A percentile compares a stretch with the other conserved stretches of the same genome.
These are phyloP conservation scores for Pterulicium gracile DNA, from an alignment of 1,284 basidiomycete genomes.

Conservation along the genomic window DNA sequence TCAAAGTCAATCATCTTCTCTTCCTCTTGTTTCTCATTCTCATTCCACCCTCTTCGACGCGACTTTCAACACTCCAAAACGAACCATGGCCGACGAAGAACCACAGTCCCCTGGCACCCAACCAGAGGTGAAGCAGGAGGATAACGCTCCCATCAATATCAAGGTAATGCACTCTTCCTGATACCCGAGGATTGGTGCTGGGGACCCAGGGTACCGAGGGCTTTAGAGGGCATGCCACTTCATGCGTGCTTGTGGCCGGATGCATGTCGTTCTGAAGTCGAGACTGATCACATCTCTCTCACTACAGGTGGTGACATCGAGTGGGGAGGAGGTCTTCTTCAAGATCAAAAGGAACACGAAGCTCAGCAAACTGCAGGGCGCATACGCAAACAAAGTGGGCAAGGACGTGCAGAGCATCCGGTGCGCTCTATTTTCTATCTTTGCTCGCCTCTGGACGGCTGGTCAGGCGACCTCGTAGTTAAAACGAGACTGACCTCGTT, in stretches of 20 bases:
- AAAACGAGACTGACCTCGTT: no score
- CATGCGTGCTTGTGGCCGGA: no score
- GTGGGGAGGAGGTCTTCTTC: conserved; percentile 91
- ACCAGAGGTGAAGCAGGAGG: conserved; percentile 50
- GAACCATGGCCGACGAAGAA: conserved; percentile 56
- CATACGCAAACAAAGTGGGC: conserved; percentile 90
- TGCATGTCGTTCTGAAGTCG: background rate
- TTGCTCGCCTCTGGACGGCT: no score
- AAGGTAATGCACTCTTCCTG: conserved; percentile 37
- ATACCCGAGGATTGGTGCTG: background rate
- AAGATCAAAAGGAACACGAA: conserved; percentile 96
- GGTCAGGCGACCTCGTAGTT: no score
- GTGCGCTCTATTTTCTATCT: conserved; percentile 38
- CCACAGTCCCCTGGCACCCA: conserved; percentile 25
- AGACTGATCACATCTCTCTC: conserved; percentile 3
- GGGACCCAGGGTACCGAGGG: no score
- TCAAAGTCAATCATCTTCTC: no score
- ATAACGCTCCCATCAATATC: conserved; percentile 73
- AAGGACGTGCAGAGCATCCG: conserved; percentile 81
- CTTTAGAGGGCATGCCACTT: no score
- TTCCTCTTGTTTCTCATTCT: no score
- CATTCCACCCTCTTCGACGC: no score
- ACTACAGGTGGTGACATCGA: conserved; percentile 61
- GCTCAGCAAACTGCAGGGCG: conserved; percentile 86
- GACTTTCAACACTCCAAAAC: conserved; percentile 6